Percentiles rank a stretch among this genome's conserved stretches.
phyloP scores from a whole-genome alignment of 441 rosid species.

The Kokia cookei region DNA sequence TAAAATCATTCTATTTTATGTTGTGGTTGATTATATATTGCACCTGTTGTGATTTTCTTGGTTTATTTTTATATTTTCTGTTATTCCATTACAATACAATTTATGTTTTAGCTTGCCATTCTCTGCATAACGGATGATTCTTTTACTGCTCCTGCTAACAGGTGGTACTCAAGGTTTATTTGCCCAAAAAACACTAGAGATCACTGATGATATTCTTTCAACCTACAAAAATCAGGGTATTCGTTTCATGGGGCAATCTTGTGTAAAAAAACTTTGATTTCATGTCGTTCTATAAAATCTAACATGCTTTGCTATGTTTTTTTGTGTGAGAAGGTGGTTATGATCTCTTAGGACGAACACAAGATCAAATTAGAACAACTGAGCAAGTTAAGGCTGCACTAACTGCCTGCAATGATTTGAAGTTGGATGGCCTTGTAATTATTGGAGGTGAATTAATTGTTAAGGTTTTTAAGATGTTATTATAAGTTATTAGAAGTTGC shows the following conservation, averaged over 20 bases:
- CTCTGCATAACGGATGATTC: neutral
- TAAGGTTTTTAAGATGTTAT: neutral
- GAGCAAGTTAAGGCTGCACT: neutral
- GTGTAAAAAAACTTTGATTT: constrained; percentile 11
- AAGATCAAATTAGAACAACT: constrained; percentile 97
- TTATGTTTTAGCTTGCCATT: neutral
- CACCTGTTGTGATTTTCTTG: neutral
- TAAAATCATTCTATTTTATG: neutral
- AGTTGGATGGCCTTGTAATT: constrained; percentile 93
- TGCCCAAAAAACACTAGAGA: constrained; percentile 85
- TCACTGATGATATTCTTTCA: constrained; percentile 68
- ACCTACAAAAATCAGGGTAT: constrained; percentile 97
- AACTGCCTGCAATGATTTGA: constrained; percentile 74
- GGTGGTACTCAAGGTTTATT: constrained; percentile 99
- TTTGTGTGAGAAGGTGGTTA: constrained; percentile 69
- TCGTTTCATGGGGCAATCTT: constrained; percentile 5
- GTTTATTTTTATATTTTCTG: neutral
- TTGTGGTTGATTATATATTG: neutral
- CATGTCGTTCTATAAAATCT: constrained; percentile 3
- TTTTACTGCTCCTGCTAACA: constrained; percentile 20
- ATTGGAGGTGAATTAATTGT: constrained; percentile 69
- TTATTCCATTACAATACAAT: neutral
- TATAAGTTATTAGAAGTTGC: neutral
- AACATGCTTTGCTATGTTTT: neutral
- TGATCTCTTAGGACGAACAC: constrained; percentile 92